A percentile compares a stretch with the other conserved stretches of the same genome.
These are phyloP conservation scores for Backusella westeae DNA, from an alignment of 192 early-diverging fungal species.

Conservation along the genomic window DNA sequence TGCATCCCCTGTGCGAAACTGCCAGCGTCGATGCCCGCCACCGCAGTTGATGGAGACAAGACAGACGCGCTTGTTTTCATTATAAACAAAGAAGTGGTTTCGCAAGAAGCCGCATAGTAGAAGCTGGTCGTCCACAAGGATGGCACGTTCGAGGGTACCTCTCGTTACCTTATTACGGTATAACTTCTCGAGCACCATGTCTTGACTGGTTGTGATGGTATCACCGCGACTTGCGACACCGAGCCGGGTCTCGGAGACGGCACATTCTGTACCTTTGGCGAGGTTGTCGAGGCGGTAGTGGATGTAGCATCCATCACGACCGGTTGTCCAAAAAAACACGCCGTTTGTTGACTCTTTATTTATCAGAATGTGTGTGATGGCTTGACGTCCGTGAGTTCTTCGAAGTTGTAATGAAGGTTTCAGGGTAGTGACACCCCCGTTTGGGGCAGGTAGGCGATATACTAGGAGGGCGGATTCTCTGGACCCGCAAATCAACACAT, in stretches of 20 bases:
- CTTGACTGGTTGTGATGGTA: background rate
- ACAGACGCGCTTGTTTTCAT: slow-evolving; percentile 64
- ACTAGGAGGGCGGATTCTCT: slow-evolving; percentile 41
- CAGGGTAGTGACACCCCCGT: background rate
- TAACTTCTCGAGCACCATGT: slow-evolving; percentile 49
- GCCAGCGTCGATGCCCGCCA: slow-evolving; percentile 72
- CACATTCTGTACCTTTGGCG: background rate
- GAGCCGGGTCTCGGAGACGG: background rate
- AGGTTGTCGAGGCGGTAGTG: slow-evolving; percentile 39
- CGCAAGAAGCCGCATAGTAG: slow-evolving; percentile 70
- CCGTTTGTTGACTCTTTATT: background rate
- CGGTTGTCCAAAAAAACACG: slow-evolving; percentile 55
- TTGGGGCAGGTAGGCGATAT: slow-evolving; percentile 19
- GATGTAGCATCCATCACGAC: slow-evolving; percentile 64
- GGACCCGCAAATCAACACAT: slow-evolving; percentile 41
- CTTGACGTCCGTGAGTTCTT: slow-evolving; percentile 48
- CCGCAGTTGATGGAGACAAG: slow-evolving; percentile 70
- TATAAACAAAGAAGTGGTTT: slow-evolving; percentile 69
- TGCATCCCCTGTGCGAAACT: slow-evolving; percentile 50
- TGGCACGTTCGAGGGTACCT: slow-evolving; percentile 71
- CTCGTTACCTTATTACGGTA: slow-evolving; percentile 65
- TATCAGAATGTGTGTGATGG: slow-evolving; percentile 44
- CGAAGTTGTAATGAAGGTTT: slow-evolving; percentile 35
- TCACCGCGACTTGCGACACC: slow-evolving; percentile 6
- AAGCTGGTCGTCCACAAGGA: slow-evolving; percentile 48